Evolutionary conservation across 83 land plant genomes (phyloP).

Genomic region (Thuja plicata): DNA sequence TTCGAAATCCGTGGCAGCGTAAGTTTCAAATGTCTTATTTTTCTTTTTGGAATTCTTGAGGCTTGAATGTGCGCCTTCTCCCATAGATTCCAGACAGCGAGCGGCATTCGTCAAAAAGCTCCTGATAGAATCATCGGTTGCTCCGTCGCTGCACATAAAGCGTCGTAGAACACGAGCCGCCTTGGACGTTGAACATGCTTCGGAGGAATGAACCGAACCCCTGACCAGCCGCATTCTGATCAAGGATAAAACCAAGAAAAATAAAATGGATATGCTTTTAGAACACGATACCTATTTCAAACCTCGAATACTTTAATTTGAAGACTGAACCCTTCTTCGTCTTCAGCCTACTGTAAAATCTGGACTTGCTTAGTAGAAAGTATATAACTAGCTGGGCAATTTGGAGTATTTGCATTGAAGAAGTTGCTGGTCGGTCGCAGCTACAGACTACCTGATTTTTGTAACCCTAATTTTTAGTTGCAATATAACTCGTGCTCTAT

Average conservation of each 20-base stretch:
- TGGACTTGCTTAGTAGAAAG: background rate
- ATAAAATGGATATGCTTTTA: background rate
- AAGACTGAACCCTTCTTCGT: background rate
- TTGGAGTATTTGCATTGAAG: background rate
- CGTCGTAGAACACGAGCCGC: background rate
- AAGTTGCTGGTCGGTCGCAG: background rate
- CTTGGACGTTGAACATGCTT: background rate
- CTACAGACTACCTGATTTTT: background rate
- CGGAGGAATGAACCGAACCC: constrained; percentile 10
- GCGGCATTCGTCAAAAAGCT: constrained; percentile 1
- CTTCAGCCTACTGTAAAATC: background rate
- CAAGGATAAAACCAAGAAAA: background rate
- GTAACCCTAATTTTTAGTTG: background rate
- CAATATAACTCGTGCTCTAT: too few species aligned
- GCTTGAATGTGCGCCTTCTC: background rate
- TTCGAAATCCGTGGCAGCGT: background rate
- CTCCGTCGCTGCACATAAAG: background rate
- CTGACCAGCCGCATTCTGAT: constrained; percentile 15
- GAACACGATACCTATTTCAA: background rate
- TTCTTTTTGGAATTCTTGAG: background rate
- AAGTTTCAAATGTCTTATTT: background rate
- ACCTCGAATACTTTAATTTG: background rate
- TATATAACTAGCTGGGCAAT: background rate
- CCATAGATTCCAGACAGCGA: background rate
- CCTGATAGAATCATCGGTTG: background rate